Evolutionary conservation across 148 eudicot species (phyloP).

Genomic region (Arctostaphylos glauca): DNA sequence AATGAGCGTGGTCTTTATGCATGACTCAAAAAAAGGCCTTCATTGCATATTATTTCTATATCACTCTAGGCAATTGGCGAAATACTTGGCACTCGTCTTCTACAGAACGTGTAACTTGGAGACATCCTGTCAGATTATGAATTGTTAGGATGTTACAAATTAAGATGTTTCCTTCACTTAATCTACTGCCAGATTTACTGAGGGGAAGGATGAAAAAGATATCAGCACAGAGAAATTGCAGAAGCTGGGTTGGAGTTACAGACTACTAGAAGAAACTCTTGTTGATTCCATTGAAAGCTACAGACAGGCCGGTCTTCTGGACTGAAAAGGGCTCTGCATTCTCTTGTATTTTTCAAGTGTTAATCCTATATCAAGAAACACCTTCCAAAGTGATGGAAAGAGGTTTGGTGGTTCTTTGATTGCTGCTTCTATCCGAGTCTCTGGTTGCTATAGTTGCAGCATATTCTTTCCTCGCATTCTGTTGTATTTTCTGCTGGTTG

Average conservation of each 20-base stretch:
- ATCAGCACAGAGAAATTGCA: constrained; percentile 36
- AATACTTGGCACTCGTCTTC: no score
- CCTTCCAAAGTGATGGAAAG: no score
- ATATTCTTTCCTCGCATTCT: background rate
- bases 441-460: no score
- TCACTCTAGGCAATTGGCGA: no score
- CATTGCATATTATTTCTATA: no score
- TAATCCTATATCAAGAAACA: no score
- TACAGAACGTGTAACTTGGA: no score
- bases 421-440: no score
- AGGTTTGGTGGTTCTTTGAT: no score
- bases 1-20: no score
- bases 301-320: constrained; percentile 22
- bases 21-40: no score
- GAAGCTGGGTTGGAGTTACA: constrained; percentile 37
- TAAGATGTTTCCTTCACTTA: constrained; percentile 5
- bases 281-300: constrained; percentile 30
- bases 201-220: constrained; percentile 10
- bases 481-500: background rate
- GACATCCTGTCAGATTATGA: no score
- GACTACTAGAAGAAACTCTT: constrained; percentile 40
- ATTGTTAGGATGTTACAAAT: background rate
- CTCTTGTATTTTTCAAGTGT: background rate
- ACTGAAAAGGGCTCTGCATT: background rate
- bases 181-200: constrained; percentile 30